phyloP scores from a whole-genome alignment of 495 filamentous ascomycete genomes.

The Talaromyces stipitatus region DNA sequence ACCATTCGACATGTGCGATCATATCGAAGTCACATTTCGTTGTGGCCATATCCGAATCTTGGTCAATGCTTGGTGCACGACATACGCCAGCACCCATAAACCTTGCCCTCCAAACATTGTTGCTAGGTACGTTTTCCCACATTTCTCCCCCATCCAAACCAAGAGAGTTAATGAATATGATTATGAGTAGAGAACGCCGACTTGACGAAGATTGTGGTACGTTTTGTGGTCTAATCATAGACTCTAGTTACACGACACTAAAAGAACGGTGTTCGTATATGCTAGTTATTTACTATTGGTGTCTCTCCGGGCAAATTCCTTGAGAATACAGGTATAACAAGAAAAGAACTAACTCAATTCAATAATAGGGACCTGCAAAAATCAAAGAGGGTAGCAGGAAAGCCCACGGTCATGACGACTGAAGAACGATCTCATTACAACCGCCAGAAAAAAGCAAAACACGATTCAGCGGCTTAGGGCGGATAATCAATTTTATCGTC shows the following conservation, averaged over 20 bases:
- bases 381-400: background rate
- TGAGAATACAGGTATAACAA: background rate
- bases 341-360: background rate
- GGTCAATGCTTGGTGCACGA: constrained; percentile 46
- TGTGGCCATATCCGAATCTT: constrained; percentile 44
- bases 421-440: too few relatives aligned
- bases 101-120: constrained; percentile 42
- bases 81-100: constrained; percentile 14
- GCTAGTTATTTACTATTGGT: background rate
- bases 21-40: constrained; percentile 42
- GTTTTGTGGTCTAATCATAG: background rate
- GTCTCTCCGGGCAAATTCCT: background rate
- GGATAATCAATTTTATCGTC: too few relatives aligned
- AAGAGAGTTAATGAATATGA: background rate
- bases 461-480: background rate
- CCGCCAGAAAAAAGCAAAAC: background rate
- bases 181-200: background rate
- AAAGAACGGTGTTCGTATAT: background rate
- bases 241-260: background rate
- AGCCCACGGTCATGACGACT: too few relatives aligned
- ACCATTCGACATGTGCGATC: constrained; percentile 42
- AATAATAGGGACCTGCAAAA: background rate
- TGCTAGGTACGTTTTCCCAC: constrained; percentile 24
- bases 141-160: background rate
- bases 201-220: constrained; percentile 6